These are phyloP conservation scores for Blastobotrys muscicola DNA, from an alignment of 805 yeast genomes.

Conservation along the genomic window DNA sequence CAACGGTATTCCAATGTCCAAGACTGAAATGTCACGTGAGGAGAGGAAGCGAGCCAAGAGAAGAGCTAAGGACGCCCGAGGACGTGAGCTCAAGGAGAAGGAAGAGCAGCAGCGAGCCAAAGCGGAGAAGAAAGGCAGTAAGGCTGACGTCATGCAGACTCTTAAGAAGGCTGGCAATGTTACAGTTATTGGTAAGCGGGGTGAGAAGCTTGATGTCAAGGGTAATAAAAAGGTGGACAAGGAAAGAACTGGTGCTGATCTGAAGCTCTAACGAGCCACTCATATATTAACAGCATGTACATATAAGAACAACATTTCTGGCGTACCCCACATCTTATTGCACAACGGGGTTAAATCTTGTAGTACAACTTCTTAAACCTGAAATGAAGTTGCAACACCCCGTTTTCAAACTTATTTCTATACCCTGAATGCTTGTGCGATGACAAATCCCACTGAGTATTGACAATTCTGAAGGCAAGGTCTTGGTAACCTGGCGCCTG, in stretches of 20 bases:
- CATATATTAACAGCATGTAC: not conserved
- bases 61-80: constrained; percentile 72
- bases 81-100: constrained; percentile 38
- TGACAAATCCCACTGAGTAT: constrained; percentile 29
- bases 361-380: constrained; percentile 25
- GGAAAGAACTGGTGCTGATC: constrained; percentile 9
- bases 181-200: constrained; percentile 67
- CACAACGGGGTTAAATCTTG: too few relatives aligned
- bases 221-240: constrained; percentile 51
- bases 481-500: constrained; percentile 27
- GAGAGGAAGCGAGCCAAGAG: constrained; percentile 83
- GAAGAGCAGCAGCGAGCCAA: constrained; percentile 27
- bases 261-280: constrained; percentile 23
- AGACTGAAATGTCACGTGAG: constrained; percentile 71
- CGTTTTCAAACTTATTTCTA: constrained; percentile 26
- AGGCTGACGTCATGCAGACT: constrained; percentile 58
- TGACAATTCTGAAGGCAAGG: constrained; percentile 27
- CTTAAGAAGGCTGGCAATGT: constrained; percentile 61
- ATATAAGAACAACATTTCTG: not conserved
- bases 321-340: too few relatives aligned
- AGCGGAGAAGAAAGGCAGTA: constrained; percentile 43
- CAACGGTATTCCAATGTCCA: constrained; percentile 72
- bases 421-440: constrained; percentile 22
- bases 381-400: constrained; percentile 29
- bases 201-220: constrained; percentile 61